Base-by-base conservation (phyloP, 1,284 basidiomycete genomes). In the Leccinum glutinopallens region DNA sequence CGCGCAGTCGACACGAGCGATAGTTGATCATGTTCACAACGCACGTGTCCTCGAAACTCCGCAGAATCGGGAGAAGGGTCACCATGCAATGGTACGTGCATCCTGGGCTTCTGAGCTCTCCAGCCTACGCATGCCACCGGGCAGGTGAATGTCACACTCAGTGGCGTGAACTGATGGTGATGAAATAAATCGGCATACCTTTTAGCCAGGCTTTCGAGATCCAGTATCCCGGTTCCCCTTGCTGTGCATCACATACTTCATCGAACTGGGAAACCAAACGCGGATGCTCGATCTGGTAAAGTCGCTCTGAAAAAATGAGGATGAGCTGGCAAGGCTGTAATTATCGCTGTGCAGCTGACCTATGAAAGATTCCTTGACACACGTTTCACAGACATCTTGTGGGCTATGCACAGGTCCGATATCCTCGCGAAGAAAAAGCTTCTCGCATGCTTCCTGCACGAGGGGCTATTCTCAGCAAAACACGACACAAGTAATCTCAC, bases 171-270 rank as follows among this genome's bases (percentile, higher is more conserved):
- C 1, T 54, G 54, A 65, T 63, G 65, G 13, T 55, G 64, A 61
- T 68, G 55, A 37, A 67, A 59, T 61, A 25, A 39, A 22, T 39
- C 59, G 60, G 49, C 67, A 63, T 67, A 90, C 92, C 91, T 83
- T 83, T 89, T 4, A 91, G 72, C 92, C 92, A 94, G 12, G 77
- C 73, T 71, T 88, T 91, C 2, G 92, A 93, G 70, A 93, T 85
- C 88, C 89, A 92, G 71, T 81, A 88, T 12, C 84, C 84, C n/a
- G 71, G 68, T 35, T 77, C 76, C 59, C 81, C 80, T 19, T 79
- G 78, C 22, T 78, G 78, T 5, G 80, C 74, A 41, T 80, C 77
- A 59, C 80, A 79, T 5, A 86, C 72, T 5, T 81, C 77, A 57
- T 89, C 85, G 64, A 92, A 87, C 58, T 80, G 76, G n/a, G 77